Percentiles rank a stretch among this genome's conserved stretches.
phyloP scores from a whole-genome alignment of 148 eudicot genomes.

The Cornus controversa region DNA sequence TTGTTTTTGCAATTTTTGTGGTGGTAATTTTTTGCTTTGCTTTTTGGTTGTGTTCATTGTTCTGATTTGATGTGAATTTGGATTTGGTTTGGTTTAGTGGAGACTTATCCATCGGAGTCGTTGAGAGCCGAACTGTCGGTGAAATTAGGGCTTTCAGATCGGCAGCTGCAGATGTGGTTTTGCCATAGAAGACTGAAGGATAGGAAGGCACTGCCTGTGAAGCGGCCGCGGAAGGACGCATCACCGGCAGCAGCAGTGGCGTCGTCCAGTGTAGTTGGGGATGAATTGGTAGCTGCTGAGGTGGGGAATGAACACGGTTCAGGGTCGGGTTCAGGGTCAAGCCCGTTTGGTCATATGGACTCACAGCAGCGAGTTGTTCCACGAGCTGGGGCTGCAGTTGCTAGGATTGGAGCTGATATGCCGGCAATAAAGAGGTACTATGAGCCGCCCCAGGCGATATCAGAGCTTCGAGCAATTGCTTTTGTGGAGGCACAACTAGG shows the following conservation, averaged over 20 bases:
- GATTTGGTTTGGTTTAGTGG: slow-evolving; percentile 42
- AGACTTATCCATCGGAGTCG: slow-evolving; percentile 67
- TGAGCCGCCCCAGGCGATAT: slow-evolving; percentile 59
- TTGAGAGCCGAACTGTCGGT: slow-evolving; percentile 74
- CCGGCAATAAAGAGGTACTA: slow-evolving; percentile 51
- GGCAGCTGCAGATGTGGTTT: slow-evolving; percentile 97
- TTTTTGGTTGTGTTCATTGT: not conserved
- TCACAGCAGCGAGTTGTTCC: slow-evolving; percentile 38
- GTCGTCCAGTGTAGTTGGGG: slow-evolving; percentile 29
- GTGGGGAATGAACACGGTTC: slow-evolving; percentile 46
- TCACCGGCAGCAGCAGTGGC: slow-evolving; percentile 29
- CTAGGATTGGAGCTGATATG: slow-evolving; percentile 45
- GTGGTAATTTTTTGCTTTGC: no score
- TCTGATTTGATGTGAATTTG: slow-evolving; percentile 14
- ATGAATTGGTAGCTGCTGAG: slow-evolving; percentile 42
- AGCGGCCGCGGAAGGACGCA: slow-evolving; percentile 42
- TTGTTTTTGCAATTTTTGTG: slow-evolving; percentile 5
- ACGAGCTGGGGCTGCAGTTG: slow-evolving; percentile 51
- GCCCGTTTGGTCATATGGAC: slow-evolving; percentile 53
- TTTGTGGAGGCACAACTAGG: slow-evolving; percentile 89
- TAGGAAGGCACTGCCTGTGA: slow-evolving; percentile 42
- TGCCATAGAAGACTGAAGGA: slow-evolving; percentile 93
- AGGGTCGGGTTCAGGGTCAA: slow-evolving; percentile 50
- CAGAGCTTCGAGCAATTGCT: slow-evolving; percentile 66
- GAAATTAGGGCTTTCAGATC: slow-evolving; percentile 76